Evolutionary conservation across 164 flowering plant species (phyloP), one percentile per base, ranked within the genome.

Genomic region (Sedum album): DNA sequence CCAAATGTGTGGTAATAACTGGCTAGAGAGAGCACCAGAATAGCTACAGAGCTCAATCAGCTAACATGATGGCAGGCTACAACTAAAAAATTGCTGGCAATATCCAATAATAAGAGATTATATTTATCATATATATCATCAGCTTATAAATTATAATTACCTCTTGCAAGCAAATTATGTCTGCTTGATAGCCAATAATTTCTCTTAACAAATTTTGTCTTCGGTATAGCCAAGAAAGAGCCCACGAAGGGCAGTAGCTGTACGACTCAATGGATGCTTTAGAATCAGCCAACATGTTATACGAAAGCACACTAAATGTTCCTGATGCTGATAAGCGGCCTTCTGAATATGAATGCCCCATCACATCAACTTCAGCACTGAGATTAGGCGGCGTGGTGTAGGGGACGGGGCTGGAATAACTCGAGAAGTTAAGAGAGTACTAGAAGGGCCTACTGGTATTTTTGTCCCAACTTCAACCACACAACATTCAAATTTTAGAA

Each of bases 371-470:
- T 67, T 89, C 93, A 79, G 72, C 83, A 90, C 89, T 2, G 96
- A 77, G 73, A 95, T 80, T 80, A 92, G 66, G 30, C 83, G 80
- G 26, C 97, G 89, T 5, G 97, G 96, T 71, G 75, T 85, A 23
- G 99, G 97, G 31, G 92, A 87, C 48, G 99, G 99, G 69, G 99
- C 93, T 44, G 96, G 96, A 76, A 90, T 90, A 66, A 92, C 99
- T 44, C 90, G 88, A 20, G 94, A 83, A 60, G 96, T 92, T 41
- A 78, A 39, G 15, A 90, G 44, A 23, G 88, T 82, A 72, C 57
- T 82, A 6, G 72, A 75, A 71, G 77, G 82, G 61, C 93, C 96
- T 30, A 86, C 87, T 35, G 88, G 74, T 53, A 70, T 39, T 76
- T 86, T 86, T 10, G 88, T 84, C 70, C 83, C 96, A 30, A 82